Percentiles rank a stretch among this genome's conserved stretches.
Evolutionary conservation across 306 rosid genomes (phyloP).

Genomic region (Geum urbanum): DNA sequence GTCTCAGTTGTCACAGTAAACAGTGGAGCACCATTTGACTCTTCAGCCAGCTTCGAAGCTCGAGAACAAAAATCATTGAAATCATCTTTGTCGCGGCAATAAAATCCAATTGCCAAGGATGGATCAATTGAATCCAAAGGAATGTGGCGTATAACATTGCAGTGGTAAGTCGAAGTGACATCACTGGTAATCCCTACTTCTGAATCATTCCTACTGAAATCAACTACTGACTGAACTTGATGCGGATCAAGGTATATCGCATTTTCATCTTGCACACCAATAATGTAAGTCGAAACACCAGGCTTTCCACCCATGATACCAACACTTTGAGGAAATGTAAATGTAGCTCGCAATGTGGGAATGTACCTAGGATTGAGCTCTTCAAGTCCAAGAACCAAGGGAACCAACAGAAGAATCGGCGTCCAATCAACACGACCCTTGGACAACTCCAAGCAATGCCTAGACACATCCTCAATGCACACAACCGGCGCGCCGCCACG

Average conservation of each 20-base stretch:
- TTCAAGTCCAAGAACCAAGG: slow-evolving; percentile 98
- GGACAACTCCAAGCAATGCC: slow-evolving; percentile 64
- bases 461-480: slow-evolving; percentile 74
- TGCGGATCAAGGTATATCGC: slow-evolving; percentile 97
- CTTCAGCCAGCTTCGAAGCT: slow-evolving; percentile 75
- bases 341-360: slow-evolving; percentile 73
- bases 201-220: slow-evolving; percentile 45
- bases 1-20: slow-evolving; percentile 64
- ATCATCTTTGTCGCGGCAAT: slow-evolving; percentile 90
- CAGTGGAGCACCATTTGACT: slow-evolving; percentile 84
- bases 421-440: slow-evolving; percentile 60
- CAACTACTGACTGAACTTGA: slow-evolving; percentile 67
- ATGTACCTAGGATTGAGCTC: slow-evolving; percentile 90
- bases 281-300: slow-evolving; percentile 84
- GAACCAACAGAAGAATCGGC: slow-evolving; percentile 88
- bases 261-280: slow-evolving; percentile 87
- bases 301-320: slow-evolving; percentile 96
- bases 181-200: slow-evolving; percentile 30
- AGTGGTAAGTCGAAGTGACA: slow-evolving; percentile 79
- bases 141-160: slow-evolving; percentile 66
- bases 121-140: slow-evolving; percentile 81
- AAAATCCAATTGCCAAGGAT: slow-evolving; percentile 93
- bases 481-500: slow-evolving; percentile 98
- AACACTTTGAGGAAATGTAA: slow-evolving; percentile 88
- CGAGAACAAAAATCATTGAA: slow-evolving; percentile 73